Conservation (phyloP, 495 filamentous ascomycete genomes). For the Emericellopsis terricola region DNA sequence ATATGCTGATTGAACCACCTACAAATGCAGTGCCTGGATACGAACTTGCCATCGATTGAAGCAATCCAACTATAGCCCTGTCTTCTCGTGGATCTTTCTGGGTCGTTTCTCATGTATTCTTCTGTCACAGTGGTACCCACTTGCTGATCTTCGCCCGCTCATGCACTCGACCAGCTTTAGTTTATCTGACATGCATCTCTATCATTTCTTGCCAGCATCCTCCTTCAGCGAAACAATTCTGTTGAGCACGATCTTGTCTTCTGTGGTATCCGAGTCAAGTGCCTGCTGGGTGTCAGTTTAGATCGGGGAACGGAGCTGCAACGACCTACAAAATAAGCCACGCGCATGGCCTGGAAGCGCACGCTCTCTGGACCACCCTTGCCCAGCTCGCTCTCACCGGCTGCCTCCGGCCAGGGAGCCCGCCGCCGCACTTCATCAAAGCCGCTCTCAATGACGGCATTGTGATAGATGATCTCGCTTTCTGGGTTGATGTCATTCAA, state of each 20-base stretch:
- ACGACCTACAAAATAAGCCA: slow-evolving; percentile 55
- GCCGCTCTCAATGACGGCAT: slow-evolving; percentile 72
- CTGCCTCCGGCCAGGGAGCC: slow-evolving; percentile 70
- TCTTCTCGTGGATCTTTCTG: too few relatives aligned
- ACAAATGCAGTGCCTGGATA: too few relatives aligned
- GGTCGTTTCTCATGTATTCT: too few relatives aligned
- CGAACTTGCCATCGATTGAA: too few relatives aligned
- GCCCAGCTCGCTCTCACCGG: slow-evolving; percentile 38
- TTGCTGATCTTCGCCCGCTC: too few relatives aligned
- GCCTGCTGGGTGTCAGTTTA: too few relatives aligned
- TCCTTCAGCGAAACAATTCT: slow-evolving; percentile 89
- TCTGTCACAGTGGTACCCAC: too few relatives aligned
- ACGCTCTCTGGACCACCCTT: slow-evolving; percentile 52
- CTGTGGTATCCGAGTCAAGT: slow-evolving; percentile 63
- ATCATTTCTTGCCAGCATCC: slow-evolving; percentile 44
- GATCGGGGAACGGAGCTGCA: not conserved
- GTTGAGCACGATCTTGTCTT: slow-evolving; percentile 68
- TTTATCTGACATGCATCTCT: too few relatives aligned
- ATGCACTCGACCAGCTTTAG: too few relatives aligned
- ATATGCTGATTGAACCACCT: too few relatives aligned
- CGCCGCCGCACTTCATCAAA: slow-evolving; percentile 58
- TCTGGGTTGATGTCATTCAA: slow-evolving; percentile 72
- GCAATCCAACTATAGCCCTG: too few relatives aligned
- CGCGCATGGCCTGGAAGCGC: slow-evolving; percentile 82
- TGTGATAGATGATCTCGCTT: slow-evolving; percentile 56